These are phyloP conservation scores for Ceratobasidium sp. DNA, from an alignment of 1,284 basidiomycete species.

Conservation along the genomic window DNA sequence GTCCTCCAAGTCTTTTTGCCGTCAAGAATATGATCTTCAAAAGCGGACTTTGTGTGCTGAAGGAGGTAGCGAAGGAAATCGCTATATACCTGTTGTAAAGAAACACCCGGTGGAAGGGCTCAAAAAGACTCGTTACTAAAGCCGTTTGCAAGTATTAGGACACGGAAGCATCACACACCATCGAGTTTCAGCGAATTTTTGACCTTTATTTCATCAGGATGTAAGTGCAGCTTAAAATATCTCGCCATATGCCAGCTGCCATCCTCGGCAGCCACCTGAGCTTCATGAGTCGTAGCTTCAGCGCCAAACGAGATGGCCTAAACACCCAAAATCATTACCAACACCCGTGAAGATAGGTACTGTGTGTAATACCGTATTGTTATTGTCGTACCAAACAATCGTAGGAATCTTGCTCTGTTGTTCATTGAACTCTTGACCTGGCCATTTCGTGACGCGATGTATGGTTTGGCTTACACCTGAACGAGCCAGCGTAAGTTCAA, in stretches of 20 bases:
- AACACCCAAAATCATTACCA: not conserved
- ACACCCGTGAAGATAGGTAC: too few relatives aligned
- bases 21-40: slow-evolving; percentile 26
- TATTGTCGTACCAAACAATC: slow-evolving; percentile 29
- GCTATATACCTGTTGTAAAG: slow-evolving; percentile 25
- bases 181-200: not conserved
- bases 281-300: not conserved
- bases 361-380: not conserved
- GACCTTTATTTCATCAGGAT: slow-evolving; percentile 14
- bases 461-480: too few relatives aligned
- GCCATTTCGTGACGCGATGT: slow-evolving; percentile 31
- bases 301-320: slow-evolving; percentile 42
- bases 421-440: slow-evolving; percentile 20
- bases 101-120: slow-evolving; percentile 15
- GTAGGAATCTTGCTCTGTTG: slow-evolving; percentile 36
- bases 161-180: not conserved
- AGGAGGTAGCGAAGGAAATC: slow-evolving; percentile 42
- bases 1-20: slow-evolving; percentile 25
- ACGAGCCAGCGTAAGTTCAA: not conserved
- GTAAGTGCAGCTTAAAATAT: slow-evolving; percentile 38
- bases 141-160: not conserved
- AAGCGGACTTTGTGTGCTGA: slow-evolving; percentile 23
- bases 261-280: not conserved
- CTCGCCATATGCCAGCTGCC: slow-evolving; percentile 31
- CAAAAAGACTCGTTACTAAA: not conserved